Conservation (phyloP, 306 rosid species). For the Prunus mongolica region DNA sequence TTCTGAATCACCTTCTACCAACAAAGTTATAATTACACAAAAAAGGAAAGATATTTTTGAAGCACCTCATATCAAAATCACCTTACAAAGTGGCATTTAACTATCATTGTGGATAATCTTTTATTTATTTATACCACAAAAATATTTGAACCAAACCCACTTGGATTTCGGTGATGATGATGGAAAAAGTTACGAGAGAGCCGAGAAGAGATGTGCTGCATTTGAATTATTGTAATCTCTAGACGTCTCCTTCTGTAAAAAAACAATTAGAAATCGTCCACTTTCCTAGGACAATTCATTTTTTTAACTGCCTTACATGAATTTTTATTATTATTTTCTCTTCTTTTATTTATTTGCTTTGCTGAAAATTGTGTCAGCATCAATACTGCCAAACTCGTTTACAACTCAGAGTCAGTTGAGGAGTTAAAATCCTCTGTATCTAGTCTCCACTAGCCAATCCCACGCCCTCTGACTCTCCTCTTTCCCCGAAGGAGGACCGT, state of each 20-base stretch:
- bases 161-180: neutral
- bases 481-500: too few relatives aligned
- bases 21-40: too few relatives aligned
- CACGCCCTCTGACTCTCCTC: too few relatives aligned
- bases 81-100: neutral
- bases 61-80: neutral
- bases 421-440: neutral
- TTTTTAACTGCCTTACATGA: neutral
- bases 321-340: neutral
- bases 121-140: neutral
- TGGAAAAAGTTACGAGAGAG: neutral
- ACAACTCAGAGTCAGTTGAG: neutral
- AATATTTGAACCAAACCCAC: neutral
- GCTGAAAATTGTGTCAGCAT: neutral
- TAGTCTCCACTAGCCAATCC: neutral
- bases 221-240: neutral
- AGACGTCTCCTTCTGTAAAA: neutral
- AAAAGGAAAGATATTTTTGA: too few relatives aligned
- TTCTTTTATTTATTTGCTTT: neutral
- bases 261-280: neutral
- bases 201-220: neutral
- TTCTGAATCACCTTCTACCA: too few relatives aligned
- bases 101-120: neutral
- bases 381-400: neutral
- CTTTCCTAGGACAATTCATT: neutral